These are phyloP conservation scores for Elsinoe necatrix DNA, from an alignment of 2,329 filamentous ascomycete species.

Conservation along the genomic window DNA sequence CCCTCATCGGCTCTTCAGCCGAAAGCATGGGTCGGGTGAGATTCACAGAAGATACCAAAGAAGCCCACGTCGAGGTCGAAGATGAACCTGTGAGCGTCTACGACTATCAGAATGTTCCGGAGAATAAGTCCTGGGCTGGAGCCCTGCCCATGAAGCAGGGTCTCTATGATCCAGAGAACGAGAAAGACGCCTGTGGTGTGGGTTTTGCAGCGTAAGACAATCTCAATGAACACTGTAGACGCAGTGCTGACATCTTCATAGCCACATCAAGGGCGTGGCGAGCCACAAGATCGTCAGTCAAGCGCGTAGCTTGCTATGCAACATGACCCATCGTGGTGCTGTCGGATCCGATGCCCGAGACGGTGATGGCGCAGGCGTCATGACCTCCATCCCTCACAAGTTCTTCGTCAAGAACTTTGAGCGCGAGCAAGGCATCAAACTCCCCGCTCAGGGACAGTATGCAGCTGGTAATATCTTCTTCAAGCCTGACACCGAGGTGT, in stretches of 20 bases:
- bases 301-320: conserved; percentile 93
- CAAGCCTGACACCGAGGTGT: conserved; percentile 84
- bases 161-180: conserved; percentile 89
- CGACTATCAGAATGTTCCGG: conserved; percentile 68
- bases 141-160: conserved; percentile 96
- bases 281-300: conserved; percentile 99
- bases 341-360: conserved; percentile 97
- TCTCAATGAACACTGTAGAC: conserved; percentile 4
- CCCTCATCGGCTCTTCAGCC: conserved; percentile 42
- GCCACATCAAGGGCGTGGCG: conserved; percentile 92
- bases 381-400: conserved; percentile 97
- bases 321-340: conserved; percentile 99
- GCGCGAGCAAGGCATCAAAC: conserved; percentile 75
- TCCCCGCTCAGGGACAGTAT: conserved; percentile 86
- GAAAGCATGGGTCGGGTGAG: conserved; percentile 48
- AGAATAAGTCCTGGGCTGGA: conserved; percentile 90
- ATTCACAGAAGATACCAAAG: conserved; percentile 44
- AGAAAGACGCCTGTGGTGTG: conserved; percentile 99
- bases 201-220: conserved; percentile 85
- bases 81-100: conserved; percentile 57
- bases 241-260: conserved; percentile 34
- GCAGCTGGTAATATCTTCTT: conserved; percentile 97
- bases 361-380: conserved; percentile 96
- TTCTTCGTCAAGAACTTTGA: conserved; percentile 99
- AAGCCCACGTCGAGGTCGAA: conserved; percentile 36